Conservation (phyloP, 495 filamentous ascomycete genomes). For the Haplographium delicatum region DNA sequence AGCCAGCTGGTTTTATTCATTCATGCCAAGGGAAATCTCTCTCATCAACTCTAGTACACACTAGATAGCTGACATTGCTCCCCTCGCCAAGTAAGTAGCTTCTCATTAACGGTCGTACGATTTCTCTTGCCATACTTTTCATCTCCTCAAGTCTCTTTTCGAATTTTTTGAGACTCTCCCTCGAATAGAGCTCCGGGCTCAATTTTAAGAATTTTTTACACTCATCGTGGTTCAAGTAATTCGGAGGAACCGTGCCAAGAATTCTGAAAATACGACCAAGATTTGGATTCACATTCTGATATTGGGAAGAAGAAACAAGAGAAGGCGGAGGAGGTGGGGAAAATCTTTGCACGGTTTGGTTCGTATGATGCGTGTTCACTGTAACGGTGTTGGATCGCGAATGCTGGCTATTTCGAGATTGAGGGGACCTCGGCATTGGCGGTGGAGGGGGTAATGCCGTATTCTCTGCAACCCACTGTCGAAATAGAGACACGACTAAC, state of each 20-base stretch:
- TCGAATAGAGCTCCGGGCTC: conserved; percentile 58
- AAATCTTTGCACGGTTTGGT: conserved; percentile 14
- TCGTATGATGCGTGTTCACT: conserved; percentile 3
- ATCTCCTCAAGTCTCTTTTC: conserved; percentile 84
- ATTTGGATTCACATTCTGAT: conserved; percentile 34
- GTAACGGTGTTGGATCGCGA: conserved; percentile 21
- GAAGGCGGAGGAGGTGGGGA: conserved; percentile 20
- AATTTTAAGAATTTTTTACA: conserved; percentile 83
- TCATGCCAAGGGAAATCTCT: conserved; percentile 69
- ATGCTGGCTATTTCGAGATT: conserved; percentile 21
- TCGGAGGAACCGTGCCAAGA: conserved; percentile 53
- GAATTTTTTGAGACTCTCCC: conserved; percentile 74
- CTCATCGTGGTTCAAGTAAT: conserved; percentile 78
- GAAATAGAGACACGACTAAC: conserved; percentile 77
- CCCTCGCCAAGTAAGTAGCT: conserved; percentile 48
- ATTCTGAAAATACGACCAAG: conserved; percentile 67
- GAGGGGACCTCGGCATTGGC: conserved; percentile 37
- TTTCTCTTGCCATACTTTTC: conserved; percentile 73
- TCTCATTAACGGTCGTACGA: conserved; percentile 80
- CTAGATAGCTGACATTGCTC: conserved; percentile 57
- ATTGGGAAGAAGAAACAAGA: conserved; percentile 26
- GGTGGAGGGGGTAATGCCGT: conserved; percentile 42
- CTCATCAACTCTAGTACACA: conserved; percentile 72
- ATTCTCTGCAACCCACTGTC: conserved; percentile 87
- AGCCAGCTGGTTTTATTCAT: no score